Percentiles rank a stretch among this genome's conserved stretches.
phyloP scores from a whole-genome alignment of 1,284 basidiomycete genomes.

The Sparassis latifolia region DNA sequence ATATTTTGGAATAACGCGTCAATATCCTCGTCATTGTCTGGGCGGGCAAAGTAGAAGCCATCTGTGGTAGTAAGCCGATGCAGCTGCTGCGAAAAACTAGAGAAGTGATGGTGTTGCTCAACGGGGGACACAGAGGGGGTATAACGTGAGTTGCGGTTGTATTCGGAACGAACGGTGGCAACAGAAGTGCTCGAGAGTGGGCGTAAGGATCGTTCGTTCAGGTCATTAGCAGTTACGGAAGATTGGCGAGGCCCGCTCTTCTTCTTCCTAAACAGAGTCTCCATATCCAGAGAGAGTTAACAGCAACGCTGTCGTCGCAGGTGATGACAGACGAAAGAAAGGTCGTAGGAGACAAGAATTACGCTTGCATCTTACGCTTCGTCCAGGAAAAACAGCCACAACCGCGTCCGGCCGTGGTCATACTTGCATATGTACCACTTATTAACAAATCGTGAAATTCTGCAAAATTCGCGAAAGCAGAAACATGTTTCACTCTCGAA shows the following conservation, averaged over 20 bases:
- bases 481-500: too few species aligned
- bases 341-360: too few species aligned
- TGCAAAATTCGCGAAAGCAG: too few species aligned
- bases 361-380: too few species aligned
- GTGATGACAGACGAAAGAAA: not conserved
- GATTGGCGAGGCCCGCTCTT: slow-evolving; percentile 43
- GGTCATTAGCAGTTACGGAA: slow-evolving; percentile 37
- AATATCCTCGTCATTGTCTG: slow-evolving; percentile 67
- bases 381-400: too few species aligned
- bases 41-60: slow-evolving; percentile 70
- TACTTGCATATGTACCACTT: too few species aligned
- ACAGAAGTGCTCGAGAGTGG: slow-evolving; percentile 23
- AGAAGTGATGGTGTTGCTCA: slow-evolving; percentile 44
- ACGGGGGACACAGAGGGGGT: slow-evolving; percentile 47
- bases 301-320: not conserved
- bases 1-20: slow-evolving; percentile 75
- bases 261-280: slow-evolving; percentile 49
- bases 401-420: too few species aligned
- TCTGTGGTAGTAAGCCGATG: slow-evolving; percentile 44
- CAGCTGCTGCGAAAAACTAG: slow-evolving; percentile 47
- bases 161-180: slow-evolving; percentile 55
- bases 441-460: too few species aligned
- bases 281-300: slow-evolving; percentile 32
- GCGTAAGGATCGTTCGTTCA: slow-evolving; percentile 46
- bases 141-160: slow-evolving; percentile 54